These are phyloP conservation scores for Phoma herbarum DNA, from an alignment of 2,329 filamentous ascomycete genomes.

Conservation along the genomic window DNA sequence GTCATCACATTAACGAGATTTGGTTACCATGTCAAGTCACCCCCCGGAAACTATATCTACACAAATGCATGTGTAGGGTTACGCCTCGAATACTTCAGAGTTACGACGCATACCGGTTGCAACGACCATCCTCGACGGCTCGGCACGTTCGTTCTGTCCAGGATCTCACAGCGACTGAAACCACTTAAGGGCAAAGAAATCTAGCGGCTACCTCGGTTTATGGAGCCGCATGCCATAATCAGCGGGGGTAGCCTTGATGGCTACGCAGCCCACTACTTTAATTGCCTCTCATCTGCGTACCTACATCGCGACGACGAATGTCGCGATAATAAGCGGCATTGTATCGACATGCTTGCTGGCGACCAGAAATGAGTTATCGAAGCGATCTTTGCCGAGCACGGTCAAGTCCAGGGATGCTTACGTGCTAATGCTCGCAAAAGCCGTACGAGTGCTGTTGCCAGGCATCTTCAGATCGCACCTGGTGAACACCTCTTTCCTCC, in stretches of 20 bases:
- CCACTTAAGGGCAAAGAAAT: neutral
- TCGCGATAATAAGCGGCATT: slow-evolving; percentile 8
- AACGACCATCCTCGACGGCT: neutral
- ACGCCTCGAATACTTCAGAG: slow-evolving; percentile 5
- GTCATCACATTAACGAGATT: slow-evolving; percentile 4
- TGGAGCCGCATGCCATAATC: slow-evolving; percentile 1
- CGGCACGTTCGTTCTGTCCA: neutral
- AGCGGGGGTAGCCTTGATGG: slow-evolving; percentile 4
- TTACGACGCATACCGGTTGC: neutral
- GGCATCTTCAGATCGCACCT: neutral
- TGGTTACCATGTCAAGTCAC: neutral
- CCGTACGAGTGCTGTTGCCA: neutral
- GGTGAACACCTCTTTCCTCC: slow-evolving; percentile 13
- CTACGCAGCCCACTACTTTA: neutral
- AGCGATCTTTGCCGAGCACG: slow-evolving; percentile 20
- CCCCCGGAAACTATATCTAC: no score
- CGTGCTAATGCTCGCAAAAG: slow-evolving; percentile 11
- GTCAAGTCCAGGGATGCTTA: slow-evolving; percentile 23
- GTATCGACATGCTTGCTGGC: slow-evolving; percentile 10
- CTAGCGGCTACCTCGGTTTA: neutral
- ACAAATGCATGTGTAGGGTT: neutral
- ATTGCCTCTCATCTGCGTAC: neutral
- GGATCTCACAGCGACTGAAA: neutral
- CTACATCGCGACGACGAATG: neutral
- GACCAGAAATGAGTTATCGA: slow-evolving; percentile 15